Evolutionary conservation across 345 rosid genomes (phyloP), one percentile per base, ranked within the genome.

Genomic region (Salix brachista): DNA sequence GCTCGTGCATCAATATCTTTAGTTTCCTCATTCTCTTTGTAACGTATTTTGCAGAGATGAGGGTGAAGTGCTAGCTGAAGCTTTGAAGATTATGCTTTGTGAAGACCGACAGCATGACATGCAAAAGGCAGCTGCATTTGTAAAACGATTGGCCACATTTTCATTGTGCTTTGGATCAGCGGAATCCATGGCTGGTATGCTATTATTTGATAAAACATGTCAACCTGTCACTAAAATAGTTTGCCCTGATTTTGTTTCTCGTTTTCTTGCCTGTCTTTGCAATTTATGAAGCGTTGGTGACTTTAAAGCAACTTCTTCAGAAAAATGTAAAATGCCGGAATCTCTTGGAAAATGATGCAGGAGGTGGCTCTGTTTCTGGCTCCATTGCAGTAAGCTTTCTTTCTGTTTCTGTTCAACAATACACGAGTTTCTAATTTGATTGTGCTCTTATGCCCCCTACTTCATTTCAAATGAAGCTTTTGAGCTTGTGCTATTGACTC

Each of bases 121-220:
- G 98, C 97, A 91, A 78, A 96, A 94, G 81, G 88, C 98, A n/a
- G 98, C 98, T 26, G 99, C 98, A 13, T 96, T 96, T 81, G 91
- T 86, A 25, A 92, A 96, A 83, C 97, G 97, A 70, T 83, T 96
- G 80, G 95, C 98, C 68, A 92, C 95, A 26, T 92, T 92, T 64
- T 93, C 94, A 0, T 82, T 96, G 62, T 90, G 88, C 90, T 86
- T 87, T 75, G 97, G 94, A 34, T 89, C 94, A 69, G 94, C 98
- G 23, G 97, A 96, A 82, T 87, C 95, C 71, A 92, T 94, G 95
- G 89, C 99, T 42, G 95, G 98, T 96, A 81, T 62, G 79, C 11
- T 48, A 5, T 69, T 68, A 12, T 50, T 34, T 74, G 44, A 42
- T 11, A 4, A 28, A 18, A 4, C 71, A 67, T 60, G 52, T 39